Percentiles rank a stretch among this genome's conserved stretches.
phyloP scores from a whole-genome alignment of 2,329 filamentous ascomycete genomes.

The Sarocladium kiliense region DNA sequence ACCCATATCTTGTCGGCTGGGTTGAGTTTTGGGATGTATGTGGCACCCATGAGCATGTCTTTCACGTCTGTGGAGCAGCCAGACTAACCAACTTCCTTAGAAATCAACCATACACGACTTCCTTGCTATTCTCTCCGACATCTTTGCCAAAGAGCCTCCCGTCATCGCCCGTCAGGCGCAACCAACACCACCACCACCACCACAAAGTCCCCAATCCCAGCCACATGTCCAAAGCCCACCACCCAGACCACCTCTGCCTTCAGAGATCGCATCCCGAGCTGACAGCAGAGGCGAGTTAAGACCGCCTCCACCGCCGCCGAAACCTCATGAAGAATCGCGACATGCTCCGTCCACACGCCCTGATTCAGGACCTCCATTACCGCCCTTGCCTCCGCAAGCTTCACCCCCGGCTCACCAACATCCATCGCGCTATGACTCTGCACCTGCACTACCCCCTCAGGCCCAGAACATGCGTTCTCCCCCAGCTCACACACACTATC shows the following conservation, averaged over 20 bases:
- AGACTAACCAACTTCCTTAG: conserved; percentile 32
- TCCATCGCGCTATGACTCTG: conserved; percentile 41
- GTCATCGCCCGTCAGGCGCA: conserved; percentile 68
- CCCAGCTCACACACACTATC: background rate
- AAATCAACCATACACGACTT: conserved; percentile 83
- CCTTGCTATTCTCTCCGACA: conserved; percentile 71
- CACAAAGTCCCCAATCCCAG: background rate
- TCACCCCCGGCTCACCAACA: conserved; percentile 14
- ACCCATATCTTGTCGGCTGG: conserved; percentile 93
- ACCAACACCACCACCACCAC: conserved; percentile 26
- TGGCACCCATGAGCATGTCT: conserved; percentile 18
- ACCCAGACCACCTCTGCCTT: conserved; percentile 63
- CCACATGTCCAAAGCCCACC: conserved; percentile 15
- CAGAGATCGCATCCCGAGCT: conserved; percentile 41
- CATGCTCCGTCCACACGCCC: background rate
- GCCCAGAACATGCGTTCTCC: conserved; percentile 4
- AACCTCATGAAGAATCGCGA: conserved; percentile 30
- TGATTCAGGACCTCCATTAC: conserved; percentile 21
- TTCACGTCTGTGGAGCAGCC: conserved; percentile 14
- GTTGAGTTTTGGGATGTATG: conserved; percentile 82
- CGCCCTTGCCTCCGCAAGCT: conserved; percentile 21
- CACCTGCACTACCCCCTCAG: conserved; percentile 38
- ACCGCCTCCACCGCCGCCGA: conserved; percentile 51
- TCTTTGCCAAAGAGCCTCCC: conserved; percentile 93
- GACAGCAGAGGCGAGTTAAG: conserved; percentile 25